phyloP scores from a whole-genome alignment of 2,329 filamentous ascomycete species.

The Aspergillus hiratsukae region DNA sequence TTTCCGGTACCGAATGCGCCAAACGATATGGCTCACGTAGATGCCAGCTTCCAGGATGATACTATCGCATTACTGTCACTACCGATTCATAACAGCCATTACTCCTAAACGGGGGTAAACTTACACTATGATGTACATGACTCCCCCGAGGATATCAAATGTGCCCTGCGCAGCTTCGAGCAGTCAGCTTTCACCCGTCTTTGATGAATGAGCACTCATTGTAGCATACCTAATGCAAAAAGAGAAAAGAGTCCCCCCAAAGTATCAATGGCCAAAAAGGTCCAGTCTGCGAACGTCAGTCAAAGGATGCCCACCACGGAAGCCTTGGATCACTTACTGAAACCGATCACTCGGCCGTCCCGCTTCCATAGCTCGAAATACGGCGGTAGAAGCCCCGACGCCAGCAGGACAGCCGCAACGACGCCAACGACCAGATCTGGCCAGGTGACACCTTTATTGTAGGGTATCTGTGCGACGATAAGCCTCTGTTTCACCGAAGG shows the following conservation, averaged over 20 bases:
- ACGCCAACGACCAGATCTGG: conserved; percentile 56
- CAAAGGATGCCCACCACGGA: background rate
- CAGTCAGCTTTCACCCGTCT: conserved; percentile 9
- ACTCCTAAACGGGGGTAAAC: conserved; percentile 15
- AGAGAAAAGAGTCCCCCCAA: conserved; percentile 60
- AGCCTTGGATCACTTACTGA: conserved; percentile 41
- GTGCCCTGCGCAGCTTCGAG: conserved; percentile 53
- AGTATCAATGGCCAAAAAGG: conserved; percentile 59
- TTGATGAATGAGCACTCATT: background rate
- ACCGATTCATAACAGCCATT: background rate
- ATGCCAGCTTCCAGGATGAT: conserved; percentile 57
- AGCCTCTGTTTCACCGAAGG: background rate
- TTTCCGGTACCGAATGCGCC: conserved; percentile 53
- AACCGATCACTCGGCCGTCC: conserved; percentile 57
- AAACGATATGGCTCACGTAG: conserved; percentile 55
- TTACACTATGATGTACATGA: conserved; percentile 58
- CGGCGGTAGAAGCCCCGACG: conserved; percentile 54
- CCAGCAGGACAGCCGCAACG: conserved; percentile 54
- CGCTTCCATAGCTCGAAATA: conserved; percentile 61
- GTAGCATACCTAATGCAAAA: conserved; percentile 52
- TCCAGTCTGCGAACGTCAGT: conserved; percentile 38
- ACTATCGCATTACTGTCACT: conserved; percentile 28
- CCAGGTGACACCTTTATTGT: conserved; percentile 50
- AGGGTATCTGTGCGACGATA: conserved; percentile 44
- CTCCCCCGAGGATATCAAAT: conserved; percentile 59